phyloP scores from a whole-genome alignment of 257 asterid genomes.

The Misopates orontium region DNA sequence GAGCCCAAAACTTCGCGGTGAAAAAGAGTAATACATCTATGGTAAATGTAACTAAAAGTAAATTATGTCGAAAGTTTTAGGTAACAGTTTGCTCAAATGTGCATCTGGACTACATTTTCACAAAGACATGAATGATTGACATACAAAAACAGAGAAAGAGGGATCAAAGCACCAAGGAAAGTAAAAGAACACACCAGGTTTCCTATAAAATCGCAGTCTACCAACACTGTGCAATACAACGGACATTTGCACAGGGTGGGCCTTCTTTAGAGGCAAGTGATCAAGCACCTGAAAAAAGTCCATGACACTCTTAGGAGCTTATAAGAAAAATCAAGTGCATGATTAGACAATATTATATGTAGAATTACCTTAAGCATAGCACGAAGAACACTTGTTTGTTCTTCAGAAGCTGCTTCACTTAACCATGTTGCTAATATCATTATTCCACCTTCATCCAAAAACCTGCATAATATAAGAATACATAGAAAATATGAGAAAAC shows the following conservation, averaged over 20 bases:
- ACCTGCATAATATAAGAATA: constrained; percentile 54
- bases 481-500: constrained; percentile 8
- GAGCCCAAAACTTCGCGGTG: constrained; percentile 42
- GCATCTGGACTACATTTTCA: constrained; percentile 15
- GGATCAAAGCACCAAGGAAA: constrained; percentile 20
- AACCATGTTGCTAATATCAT: constrained; percentile 95
- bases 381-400: constrained; percentile 78
- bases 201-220: constrained; percentile 80
- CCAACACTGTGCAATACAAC: constrained; percentile 92
- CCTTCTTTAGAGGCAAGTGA: constrained; percentile 84
- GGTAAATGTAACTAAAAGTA: constrained; percentile 17
- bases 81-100: not conserved
- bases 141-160: constrained; percentile 11
- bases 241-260: constrained; percentile 89
- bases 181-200: constrained; percentile 75
- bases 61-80: not conserved
- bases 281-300: constrained; percentile 65
- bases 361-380: constrained; percentile 66
- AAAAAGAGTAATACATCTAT: not conserved
- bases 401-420: constrained; percentile 89
- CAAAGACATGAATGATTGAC: not conserved
- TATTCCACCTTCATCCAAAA: constrained; percentile 76
- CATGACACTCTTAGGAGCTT: constrained; percentile 19
- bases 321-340: not conserved
- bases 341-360: not conserved